Evolutionary conservation across 2,329 filamentous ascomycete genomes (phyloP).

Genomic region (Verticillium klebahnii): DNA sequence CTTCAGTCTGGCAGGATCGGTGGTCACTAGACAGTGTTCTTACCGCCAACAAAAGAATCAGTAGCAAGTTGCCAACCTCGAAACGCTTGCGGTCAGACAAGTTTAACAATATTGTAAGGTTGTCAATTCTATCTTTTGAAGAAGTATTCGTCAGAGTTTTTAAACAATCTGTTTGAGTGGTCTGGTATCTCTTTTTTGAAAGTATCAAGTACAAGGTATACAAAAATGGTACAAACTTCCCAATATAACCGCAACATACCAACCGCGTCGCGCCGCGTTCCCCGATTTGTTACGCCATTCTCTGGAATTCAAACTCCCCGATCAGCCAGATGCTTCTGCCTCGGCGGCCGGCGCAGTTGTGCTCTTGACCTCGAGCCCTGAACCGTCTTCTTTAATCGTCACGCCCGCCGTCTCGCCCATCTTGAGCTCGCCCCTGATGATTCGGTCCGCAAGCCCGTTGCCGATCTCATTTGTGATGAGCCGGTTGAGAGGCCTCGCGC

Average conservation of each 20-base stretch:
- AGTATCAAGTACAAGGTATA: background rate
- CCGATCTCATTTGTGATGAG: constrained; percentile 87
- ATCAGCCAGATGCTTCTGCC: background rate
- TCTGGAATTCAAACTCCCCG: background rate
- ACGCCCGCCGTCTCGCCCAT: constrained; percentile 71
- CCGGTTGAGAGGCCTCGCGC: constrained; percentile 84
- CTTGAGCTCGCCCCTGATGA: constrained; percentile 80
- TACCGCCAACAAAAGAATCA: too few species aligned
- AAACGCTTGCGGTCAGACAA: too few species aligned
- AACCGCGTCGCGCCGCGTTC: background rate
- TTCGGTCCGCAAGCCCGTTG: constrained; percentile 83
- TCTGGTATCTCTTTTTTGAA: background rate
- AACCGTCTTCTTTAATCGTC: constrained; percentile 57
- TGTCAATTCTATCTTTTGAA: too few species aligned
- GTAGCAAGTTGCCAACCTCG: too few species aligned
- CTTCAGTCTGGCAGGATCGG: too few species aligned
- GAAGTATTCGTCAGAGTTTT: background rate
- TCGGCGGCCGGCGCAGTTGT: background rate
- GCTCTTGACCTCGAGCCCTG: constrained; percentile 47
- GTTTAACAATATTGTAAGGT: background rate
- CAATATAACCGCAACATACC: background rate
- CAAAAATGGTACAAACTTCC: background rate
- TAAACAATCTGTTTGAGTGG: background rate
- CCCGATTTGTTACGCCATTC: background rate
- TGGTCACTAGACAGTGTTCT: too few species aligned